These are phyloP conservation scores for Blastobotrys chiropterorum DNA, from an alignment of 805 yeast genomes.

Conservation along the genomic window DNA sequence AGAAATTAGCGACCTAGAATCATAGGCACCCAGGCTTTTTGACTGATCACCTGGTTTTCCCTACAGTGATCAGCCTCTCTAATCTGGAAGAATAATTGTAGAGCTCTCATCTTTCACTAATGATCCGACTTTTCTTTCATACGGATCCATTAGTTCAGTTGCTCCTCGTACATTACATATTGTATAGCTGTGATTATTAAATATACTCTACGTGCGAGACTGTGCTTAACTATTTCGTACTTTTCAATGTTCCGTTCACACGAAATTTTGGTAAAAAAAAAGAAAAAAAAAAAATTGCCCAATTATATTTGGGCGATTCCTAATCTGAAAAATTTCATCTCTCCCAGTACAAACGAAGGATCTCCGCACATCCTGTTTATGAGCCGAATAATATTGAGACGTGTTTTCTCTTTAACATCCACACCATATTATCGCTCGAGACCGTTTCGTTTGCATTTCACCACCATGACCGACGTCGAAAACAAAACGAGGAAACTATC, in stretches of 20 bases:
- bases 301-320: not conserved
- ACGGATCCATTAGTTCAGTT: not conserved
- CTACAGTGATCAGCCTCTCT: constrained; percentile 19
- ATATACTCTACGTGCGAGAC: too few species aligned
- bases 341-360: too few species aligned
- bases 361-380: not conserved
- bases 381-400: not conserved
- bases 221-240: too few species aligned
- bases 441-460: not conserved
- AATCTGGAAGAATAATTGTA: constrained; percentile 14
- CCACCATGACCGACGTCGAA: not conserved
- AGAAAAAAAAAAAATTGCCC: too few species aligned
- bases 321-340: not conserved
- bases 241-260: too few species aligned
- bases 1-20: not conserved
- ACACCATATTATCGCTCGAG: not conserved
- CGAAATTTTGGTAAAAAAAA: too few species aligned
- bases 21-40: constrained; percentile 15
- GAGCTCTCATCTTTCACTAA: not conserved
- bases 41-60: constrained; percentile 12
- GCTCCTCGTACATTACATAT: not conserved
- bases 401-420: not conserved
- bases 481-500: not conserved
- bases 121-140: not conserved
- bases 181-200: too few species aligned